Evolutionary conservation across 768 basidiomycete genomes (phyloP).

Genomic region (Boletus subcaerulescens): DNA sequence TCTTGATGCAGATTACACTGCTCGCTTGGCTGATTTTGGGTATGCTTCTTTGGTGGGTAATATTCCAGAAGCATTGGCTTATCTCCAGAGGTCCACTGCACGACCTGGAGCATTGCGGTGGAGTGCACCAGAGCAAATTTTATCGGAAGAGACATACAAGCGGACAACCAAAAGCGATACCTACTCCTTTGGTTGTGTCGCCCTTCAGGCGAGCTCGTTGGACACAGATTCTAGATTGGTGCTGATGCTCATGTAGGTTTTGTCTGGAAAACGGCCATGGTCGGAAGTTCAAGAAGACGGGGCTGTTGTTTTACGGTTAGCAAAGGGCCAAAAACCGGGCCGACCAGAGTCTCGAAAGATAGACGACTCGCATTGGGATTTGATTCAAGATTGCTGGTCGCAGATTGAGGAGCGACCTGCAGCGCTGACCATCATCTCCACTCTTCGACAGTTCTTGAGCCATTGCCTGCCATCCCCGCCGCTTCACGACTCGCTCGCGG

Average conservation of each 20-base stretch:
- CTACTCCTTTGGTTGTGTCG: not conserved
- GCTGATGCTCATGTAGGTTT: not conserved
- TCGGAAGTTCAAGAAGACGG: not conserved
- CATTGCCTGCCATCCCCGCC: not conserved
- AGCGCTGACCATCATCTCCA: not conserved
- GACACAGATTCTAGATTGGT: not conserved
- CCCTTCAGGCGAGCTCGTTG: no score
- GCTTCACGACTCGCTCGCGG: not conserved
- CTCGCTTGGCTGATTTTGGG: no score
- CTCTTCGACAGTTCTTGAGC: not conserved
- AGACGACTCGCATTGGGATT: slow-evolving; percentile 1
- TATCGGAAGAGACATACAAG: not conserved
- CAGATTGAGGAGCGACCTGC: not conserved
- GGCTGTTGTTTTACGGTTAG: slow-evolving; percentile 5
- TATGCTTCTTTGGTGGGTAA: no score
- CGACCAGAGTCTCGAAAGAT: slow-evolving; percentile 1
- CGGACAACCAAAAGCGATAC: not conserved
- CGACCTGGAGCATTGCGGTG: no score
- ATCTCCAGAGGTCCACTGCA: no score
- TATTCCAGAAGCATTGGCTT: no score
- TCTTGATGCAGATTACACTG: no score
- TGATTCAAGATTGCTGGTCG: slow-evolving; percentile 8
- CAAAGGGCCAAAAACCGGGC: not conserved
- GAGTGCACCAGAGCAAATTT: not conserved
- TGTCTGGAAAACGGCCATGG: slow-evolving; percentile 13